A percentile compares a stretch with the other conserved stretches of the same genome.
These are phyloP conservation scores for Linnemannia hyalina DNA, from an alignment of 192 early-diverging fungal genomes.

Conservation along the genomic window DNA sequence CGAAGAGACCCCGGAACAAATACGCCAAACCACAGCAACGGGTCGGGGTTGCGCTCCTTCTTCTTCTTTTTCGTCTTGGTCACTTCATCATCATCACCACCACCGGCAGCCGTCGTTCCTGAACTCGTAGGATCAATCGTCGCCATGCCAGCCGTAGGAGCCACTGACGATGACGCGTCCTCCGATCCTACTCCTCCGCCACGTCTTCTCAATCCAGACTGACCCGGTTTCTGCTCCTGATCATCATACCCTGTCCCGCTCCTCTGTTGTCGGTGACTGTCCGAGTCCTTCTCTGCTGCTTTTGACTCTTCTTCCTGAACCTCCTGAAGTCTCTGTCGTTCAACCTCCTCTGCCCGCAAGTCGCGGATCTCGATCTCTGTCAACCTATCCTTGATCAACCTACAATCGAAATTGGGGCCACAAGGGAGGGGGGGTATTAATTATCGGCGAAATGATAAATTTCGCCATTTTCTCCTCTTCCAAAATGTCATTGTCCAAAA, in stretches of 20 bases:
- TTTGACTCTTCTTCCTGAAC: not conserved
- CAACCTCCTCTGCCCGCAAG: not conserved
- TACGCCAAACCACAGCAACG: constrained; percentile 52
- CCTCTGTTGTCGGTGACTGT: not conserved
- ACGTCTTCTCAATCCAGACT: constrained; percentile 8
- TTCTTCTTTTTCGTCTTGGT: constrained; percentile 43
- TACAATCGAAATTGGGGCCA: not conserved
- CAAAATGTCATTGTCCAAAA: too few relatives aligned
- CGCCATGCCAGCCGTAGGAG: not conserved
- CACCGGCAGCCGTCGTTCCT: not conserved
- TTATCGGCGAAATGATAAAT: not conserved
- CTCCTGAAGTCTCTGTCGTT: not conserved
- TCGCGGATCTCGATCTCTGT: not conserved
- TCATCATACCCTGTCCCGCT: not conserved
- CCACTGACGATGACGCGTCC: not conserved
- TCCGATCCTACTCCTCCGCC: not conserved
- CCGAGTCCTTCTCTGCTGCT: not conserved
- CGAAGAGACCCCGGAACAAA: constrained; percentile 51
- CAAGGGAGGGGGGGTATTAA: not conserved
- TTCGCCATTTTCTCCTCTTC: too few relatives aligned
- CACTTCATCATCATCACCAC: not conserved
- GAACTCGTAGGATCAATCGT: not conserved
- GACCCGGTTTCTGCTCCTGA: not conserved
- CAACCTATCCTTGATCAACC: not conserved
- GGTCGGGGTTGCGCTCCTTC: constrained; percentile 46